These are phyloP conservation scores for Salix viminalis DNA, from an alignment of 345 rosid genomes.

Conservation along the genomic window DNA sequence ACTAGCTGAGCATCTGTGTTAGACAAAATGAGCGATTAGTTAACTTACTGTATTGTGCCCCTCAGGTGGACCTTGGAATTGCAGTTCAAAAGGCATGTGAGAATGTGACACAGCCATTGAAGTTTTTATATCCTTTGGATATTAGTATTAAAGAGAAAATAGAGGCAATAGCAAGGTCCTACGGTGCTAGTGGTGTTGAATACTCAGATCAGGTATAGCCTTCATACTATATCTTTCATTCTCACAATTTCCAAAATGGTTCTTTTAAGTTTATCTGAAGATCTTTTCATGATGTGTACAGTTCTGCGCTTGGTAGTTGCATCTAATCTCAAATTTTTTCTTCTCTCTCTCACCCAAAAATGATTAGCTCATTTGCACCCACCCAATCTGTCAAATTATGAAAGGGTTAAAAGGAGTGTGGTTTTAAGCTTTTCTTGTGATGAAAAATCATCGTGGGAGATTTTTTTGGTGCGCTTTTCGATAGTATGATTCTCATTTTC, in stretches of 20 bases:
- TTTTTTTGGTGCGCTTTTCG: not conserved
- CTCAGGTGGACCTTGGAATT: slow-evolving; percentile 90
- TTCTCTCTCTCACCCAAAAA: too few relatives aligned
- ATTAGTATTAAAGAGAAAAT: slow-evolving; percentile 79
- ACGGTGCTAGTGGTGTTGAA: slow-evolving; percentile 90
- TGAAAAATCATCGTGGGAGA: not conserved
- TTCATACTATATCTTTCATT: not conserved
- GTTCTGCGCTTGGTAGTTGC: too few relatives aligned
- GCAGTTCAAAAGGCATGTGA: slow-evolving; percentile 90
- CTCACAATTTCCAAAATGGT: not conserved
- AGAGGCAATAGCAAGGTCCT: slow-evolving; percentile 85
- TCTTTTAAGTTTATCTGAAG: not conserved
- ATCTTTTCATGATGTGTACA: too few relatives aligned
- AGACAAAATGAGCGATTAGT: not conserved
- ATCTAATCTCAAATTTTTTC: too few relatives aligned
- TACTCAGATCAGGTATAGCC: slow-evolving; percentile 82
- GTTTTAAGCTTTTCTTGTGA: not conserved
- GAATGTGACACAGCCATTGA: slow-evolving; percentile 58
- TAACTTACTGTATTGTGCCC: slow-evolving; percentile 7
- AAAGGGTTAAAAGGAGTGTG: too few relatives aligned
- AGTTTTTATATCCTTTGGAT: slow-evolving; percentile 77
- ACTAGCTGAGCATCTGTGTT: not conserved
- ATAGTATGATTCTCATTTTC: too few relatives aligned
- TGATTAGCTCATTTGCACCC: too few relatives aligned
- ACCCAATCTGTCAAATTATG: not conserved